phyloP scores from a whole-genome alignment of 148 eudicot species.

The Beta vulgaris region DNA sequence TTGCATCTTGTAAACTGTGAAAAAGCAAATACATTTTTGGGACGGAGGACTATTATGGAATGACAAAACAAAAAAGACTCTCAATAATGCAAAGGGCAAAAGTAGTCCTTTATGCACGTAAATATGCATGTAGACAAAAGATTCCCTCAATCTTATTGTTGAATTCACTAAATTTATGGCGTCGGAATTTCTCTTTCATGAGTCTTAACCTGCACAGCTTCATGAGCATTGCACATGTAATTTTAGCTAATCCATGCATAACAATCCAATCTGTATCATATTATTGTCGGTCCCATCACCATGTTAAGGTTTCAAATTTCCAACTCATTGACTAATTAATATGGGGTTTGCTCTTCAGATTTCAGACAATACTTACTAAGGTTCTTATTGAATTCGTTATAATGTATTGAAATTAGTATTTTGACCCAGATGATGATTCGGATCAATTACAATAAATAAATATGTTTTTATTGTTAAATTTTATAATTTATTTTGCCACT shows the following conservation, averaged over 20 bases:
- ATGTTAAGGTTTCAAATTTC: not conserved
- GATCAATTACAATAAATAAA: no score
- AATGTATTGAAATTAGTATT: no score
- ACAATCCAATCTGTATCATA: not conserved
- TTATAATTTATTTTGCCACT: no score
- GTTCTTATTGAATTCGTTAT: no score
- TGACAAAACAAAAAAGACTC: not conserved
- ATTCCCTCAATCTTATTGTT: not conserved
- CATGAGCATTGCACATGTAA: not conserved
- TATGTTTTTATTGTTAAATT: no score
- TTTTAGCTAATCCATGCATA: not conserved
- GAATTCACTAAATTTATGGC: not conserved
- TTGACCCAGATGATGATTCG: no score
- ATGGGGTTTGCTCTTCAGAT: no score
- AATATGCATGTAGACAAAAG: not conserved
- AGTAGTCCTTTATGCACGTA: not conserved
- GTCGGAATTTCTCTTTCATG: no score
- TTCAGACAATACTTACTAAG: no score
- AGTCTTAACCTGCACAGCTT: not conserved
- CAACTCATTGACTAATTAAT: not conserved
- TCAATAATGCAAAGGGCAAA: not conserved
- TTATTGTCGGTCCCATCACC: not conserved
- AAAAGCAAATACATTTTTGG: no score
- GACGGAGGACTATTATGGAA: no score
- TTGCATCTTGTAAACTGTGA: no score